These are phyloP conservation scores for Cystobasidium onofrii DNA, from an alignment of 768 basidiomycete genomes.

Conservation along the genomic window DNA sequence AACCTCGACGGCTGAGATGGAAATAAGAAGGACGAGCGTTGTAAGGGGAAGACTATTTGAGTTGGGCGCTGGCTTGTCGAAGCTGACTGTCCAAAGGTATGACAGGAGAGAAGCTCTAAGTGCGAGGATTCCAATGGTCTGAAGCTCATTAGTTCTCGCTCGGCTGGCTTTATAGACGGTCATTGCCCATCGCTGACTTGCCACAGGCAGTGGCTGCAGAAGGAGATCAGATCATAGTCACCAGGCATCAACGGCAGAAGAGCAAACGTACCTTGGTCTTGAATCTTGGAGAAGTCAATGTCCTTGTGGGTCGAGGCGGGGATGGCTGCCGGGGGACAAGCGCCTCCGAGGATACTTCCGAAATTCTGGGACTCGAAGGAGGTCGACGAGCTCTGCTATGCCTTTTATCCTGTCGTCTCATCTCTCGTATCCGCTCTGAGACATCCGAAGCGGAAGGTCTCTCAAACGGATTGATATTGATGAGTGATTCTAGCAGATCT, in stretches of 20 bases:
- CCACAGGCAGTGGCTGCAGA: not conserved
- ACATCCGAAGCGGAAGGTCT: constrained; percentile 15
- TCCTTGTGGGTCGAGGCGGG: not conserved
- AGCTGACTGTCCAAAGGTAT: not conserved
- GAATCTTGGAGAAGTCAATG: not conserved
- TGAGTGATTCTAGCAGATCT: constrained; percentile 13
- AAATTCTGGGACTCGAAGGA: not conserved
- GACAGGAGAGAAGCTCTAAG: not conserved
- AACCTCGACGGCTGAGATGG: not conserved
- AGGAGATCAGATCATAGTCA: not conserved
- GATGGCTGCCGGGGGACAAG: not conserved
- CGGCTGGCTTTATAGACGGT: not conserved
- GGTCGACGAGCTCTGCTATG: not conserved
- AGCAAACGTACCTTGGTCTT: not conserved
- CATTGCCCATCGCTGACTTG: not conserved
- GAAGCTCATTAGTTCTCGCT: not conserved
- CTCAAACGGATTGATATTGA: constrained; percentile 16
- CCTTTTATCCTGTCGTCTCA: not conserved
- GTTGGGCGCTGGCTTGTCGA: not conserved
- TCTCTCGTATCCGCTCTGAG: not conserved
- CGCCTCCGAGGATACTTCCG: not conserved
- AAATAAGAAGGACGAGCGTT: not conserved
- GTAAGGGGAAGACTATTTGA: not conserved
- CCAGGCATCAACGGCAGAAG: not conserved
- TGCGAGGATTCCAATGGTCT: not conserved